Conservation (phyloP, 1,284 basidiomycete genomes). For the Apiotrichum siamense region DNA sequence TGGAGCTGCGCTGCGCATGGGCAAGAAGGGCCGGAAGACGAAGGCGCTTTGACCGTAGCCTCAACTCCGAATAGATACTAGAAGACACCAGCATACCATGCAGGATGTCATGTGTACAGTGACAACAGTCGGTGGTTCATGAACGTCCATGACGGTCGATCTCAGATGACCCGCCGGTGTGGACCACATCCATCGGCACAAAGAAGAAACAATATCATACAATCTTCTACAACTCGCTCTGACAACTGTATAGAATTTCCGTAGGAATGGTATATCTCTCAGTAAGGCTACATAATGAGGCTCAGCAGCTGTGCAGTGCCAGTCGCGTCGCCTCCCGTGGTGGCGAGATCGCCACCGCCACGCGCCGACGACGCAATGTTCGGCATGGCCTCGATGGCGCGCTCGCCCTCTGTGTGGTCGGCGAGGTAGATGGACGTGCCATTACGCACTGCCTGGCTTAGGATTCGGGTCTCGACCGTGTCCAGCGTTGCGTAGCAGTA, state of each 20-base stretch:
- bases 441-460: conserved; percentile 40
- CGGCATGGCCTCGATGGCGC: conserved; percentile 26
- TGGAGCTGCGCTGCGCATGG: too few relatives aligned
- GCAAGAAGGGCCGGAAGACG: too few relatives aligned
- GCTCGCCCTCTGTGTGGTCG: conserved; percentile 24
- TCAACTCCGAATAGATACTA: too few relatives aligned
- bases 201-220: background rate
- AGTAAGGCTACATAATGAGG: conserved; percentile 1
- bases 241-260: too few relatives aligned
- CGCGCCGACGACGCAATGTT: conserved; percentile 39
- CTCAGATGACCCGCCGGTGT: too few relatives aligned
- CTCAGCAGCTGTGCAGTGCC: background rate
- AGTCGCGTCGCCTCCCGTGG: conserved; percentile 19
- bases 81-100: too few relatives aligned
- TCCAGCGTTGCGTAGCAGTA: conserved; percentile 44
- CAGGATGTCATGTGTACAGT: too few relatives aligned
- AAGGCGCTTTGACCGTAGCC: too few relatives aligned
- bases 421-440: conserved; percentile 43
- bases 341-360: conserved; percentile 37
- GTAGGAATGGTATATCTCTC: too few relatives aligned
- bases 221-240: background rate
- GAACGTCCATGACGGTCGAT: too few relatives aligned
- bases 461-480: conserved; percentile 44
- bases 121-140: too few relatives aligned
- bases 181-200: too few relatives aligned